These are phyloP conservation scores for Neofusicoccum kwambonambiense DNA, from an alignment of 2,329 filamentous ascomycete genomes.

Conservation along the genomic window DNA sequence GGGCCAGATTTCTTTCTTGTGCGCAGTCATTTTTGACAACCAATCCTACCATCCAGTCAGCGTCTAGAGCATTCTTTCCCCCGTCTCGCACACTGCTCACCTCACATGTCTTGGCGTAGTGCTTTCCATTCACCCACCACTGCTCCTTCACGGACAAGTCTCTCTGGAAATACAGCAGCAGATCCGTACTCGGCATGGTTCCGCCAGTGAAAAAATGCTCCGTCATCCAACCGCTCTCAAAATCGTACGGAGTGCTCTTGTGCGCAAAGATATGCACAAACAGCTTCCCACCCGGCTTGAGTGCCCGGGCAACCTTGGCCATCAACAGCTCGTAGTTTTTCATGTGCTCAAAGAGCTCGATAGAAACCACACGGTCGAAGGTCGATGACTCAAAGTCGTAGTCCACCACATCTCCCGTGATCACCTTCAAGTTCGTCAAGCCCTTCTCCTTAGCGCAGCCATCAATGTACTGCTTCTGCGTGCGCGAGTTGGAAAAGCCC, in stretches of 20 bases:
- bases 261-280: constrained; percentile 70
- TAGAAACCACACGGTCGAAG: constrained; percentile 66
- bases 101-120: constrained; percentile 71
- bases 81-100: constrained; percentile 34
- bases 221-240: constrained; percentile 72
- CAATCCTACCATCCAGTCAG: background rate
- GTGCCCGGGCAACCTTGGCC: constrained; percentile 58
- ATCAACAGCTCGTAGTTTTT: constrained; percentile 71
- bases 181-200: constrained; percentile 67
- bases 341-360: constrained; percentile 76
- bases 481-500: constrained; percentile 68
- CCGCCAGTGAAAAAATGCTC: constrained; percentile 72
- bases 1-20: constrained; percentile 62
- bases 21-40: constrained; percentile 49
- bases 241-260: constrained; percentile 65
- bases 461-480: constrained; percentile 68
- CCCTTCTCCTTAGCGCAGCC: constrained; percentile 55
- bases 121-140: constrained; percentile 69
- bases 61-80: too few species aligned
- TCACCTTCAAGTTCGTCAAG: constrained; percentile 60
- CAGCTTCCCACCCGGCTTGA: constrained; percentile 64
- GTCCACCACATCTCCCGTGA: constrained; percentile 66
- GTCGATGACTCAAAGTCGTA: constrained; percentile 59
- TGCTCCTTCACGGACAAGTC: constrained; percentile 60
- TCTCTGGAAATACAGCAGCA: constrained; percentile 65